Evolutionary conservation across 306 rosid genomes (phyloP), one percentile per base, ranked within the genome.

Genomic region (Gastrolobium villosum): DNA sequence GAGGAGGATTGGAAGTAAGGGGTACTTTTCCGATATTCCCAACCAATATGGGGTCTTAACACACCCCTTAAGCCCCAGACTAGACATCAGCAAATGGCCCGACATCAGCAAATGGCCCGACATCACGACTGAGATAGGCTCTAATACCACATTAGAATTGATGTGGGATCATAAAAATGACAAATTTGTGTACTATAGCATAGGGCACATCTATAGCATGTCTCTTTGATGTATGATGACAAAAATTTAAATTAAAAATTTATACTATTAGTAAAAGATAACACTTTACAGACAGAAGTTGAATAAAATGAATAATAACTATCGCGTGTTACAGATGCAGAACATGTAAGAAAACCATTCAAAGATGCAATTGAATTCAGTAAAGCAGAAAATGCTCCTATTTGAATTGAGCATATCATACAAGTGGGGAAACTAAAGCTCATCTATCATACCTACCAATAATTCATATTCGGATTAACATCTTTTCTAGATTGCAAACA

Each of bases 181-280:
- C 15, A 46, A 31, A 56, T 37, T 36, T 13, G 2, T 14, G 28
- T 37, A 56, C 14, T 50, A 81, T 56, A 50, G 63, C 54, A 44
- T 34, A 34, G 45, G 30, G 43, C 46, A 57, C 64, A 74, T 56
- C 64, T 66, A 49, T 14, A 59, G n/a, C 56, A 66, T 45, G 55
- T 30, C 44, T 67, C 84, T 57, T 13, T 36, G 34, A 44, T 13
- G 39, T 64, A 50, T 14, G 46, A 1, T 40, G 45, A 79, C 6
- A 37, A 36, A 46, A 78, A 8, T 54, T 34, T 14, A 54, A 63
- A 15, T 63, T 26, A 48, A 71, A 50, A 39, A 9, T 45, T 36
- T 20, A 71, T 39, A 62, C 2, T 32, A 30, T 32, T 13, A 49
- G 41, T 49, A 40, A 70, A 48, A 60, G 72, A 61, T 8, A 49